These are phyloP conservation scores for Odontarrhena argentea DNA, from an alignment of 345 rosid species.

Conservation along the genomic window DNA sequence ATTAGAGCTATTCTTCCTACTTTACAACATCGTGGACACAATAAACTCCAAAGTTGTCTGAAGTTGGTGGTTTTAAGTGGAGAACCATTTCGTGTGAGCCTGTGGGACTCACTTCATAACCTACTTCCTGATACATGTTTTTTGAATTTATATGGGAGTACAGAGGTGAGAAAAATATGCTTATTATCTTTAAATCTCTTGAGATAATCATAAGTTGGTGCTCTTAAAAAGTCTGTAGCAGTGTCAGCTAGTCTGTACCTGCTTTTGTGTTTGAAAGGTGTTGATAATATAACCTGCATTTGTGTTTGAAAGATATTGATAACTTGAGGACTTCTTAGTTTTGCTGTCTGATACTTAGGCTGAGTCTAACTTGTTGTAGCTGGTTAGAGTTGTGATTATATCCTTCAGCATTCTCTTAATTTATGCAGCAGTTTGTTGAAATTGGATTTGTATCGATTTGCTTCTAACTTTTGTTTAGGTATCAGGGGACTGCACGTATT, in stretches of 20 bases:
- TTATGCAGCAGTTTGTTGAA: conserved; percentile 15
- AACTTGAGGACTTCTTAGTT: conserved; percentile 27
- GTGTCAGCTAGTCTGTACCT: conserved; percentile 9
- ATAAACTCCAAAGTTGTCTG: conserved; percentile 53
- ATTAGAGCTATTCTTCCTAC: conserved; percentile 73
- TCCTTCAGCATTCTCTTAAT: conserved; percentile 19
- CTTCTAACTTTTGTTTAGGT: conserved; percentile 55
- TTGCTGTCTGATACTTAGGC: conserved; percentile 15
- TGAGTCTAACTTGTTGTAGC: conserved; percentile 28
- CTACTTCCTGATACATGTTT: conserved; percentile 69
- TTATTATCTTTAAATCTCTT: background rate
- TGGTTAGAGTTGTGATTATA: conserved; percentile 15
- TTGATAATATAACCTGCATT: conserved; percentile 7
- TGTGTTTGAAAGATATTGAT: conserved; percentile 4
- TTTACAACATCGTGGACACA: conserved; percentile 50
- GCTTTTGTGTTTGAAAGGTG: conserved; percentile 10
- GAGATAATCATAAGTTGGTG: conserved; percentile 16
- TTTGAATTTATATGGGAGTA: conserved; percentile 90
- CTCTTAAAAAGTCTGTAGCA: conserved; percentile 2
- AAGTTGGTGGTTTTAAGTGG: conserved; percentile 85
- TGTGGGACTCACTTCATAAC: conserved; percentile 70
- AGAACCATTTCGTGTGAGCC: conserved; percentile 72
- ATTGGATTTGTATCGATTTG: conserved; percentile 10
- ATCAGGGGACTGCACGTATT: conserved; percentile 89
- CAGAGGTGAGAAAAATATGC: conserved; percentile 66